These are phyloP conservation scores for Erigeron philadelphicus DNA, from an alignment of 140 eudicot species.

Conservation along the genomic window DNA sequence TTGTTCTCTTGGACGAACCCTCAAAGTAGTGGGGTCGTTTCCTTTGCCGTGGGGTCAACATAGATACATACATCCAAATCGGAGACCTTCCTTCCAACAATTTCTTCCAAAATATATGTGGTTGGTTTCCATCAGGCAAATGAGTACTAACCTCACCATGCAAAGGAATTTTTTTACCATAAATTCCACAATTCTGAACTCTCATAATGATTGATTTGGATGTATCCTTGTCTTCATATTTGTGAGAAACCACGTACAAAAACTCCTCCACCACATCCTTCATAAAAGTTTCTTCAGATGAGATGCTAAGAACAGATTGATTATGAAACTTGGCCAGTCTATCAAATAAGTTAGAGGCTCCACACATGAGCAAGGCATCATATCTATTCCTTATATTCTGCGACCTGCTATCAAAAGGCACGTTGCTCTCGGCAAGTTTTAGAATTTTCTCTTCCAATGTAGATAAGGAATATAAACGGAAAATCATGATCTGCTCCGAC, in stretches of 20 bases:
- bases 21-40: conserved; percentile 41
- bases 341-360: conserved; percentile 53
- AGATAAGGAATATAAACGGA: conserved; percentile 59
- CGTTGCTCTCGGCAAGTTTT: conserved; percentile 46
- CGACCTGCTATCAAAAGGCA: conserved; percentile 32
- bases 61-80: conserved; percentile 44
- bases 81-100: conserved; percentile 51
- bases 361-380: conserved; percentile 67
- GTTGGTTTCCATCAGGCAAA: conserved; percentile 40
- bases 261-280: conserved; percentile 54
- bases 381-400: conserved; percentile 36
- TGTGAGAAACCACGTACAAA: conserved; percentile 34
- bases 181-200: conserved; percentile 42
- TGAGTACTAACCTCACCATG: conserved; percentile 37
- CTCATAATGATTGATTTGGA: conserved; percentile 28
- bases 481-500: conserved; percentile 49
- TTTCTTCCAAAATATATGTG: conserved; percentile 53
- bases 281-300: conserved; percentile 35
- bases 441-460: conserved; percentile 76
- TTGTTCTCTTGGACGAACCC: conserved; percentile 15
- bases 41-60: conserved; percentile 47
- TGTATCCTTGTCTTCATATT: conserved; percentile 24
- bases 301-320: conserved; percentile 21
- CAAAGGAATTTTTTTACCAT: conserved; percentile 20
- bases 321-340: conserved; percentile 48